These are phyloP conservation scores for Lecanicillium sp. DNA, from an alignment of 2,329 filamentous ascomycete species.

Conservation along the genomic window DNA sequence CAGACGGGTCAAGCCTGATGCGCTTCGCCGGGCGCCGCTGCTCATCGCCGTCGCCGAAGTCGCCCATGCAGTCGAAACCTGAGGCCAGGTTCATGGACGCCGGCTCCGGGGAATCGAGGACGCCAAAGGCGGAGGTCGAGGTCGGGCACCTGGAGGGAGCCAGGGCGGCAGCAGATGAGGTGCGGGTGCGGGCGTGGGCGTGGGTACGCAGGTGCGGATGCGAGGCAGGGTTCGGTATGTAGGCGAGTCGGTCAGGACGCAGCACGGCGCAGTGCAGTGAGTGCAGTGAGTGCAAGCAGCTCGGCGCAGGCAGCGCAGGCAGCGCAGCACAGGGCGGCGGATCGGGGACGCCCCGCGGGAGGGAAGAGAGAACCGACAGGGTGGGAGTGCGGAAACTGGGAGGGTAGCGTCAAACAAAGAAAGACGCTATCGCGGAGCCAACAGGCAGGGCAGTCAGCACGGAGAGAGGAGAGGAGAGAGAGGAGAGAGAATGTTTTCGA, in stretches of 20 bases:
- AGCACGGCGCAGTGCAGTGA: neutral
- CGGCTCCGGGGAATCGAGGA: neutral
- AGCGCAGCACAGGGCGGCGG: too few relatives aligned
- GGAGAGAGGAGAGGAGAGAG: neutral
- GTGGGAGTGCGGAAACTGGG: too few relatives aligned
- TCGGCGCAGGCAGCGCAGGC: neutral
- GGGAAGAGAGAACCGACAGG: too few relatives aligned
- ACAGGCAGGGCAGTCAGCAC: too few relatives aligned
- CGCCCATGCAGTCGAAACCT: constrained; percentile 7
- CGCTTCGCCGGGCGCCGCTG: constrained; percentile 15
- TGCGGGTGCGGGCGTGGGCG: neutral
- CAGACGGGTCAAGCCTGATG: constrained; percentile 16
- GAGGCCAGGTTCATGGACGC: neutral
- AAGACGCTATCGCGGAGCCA: too few relatives aligned
- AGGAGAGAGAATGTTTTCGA: neutral
- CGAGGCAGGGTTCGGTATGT: too few relatives aligned
- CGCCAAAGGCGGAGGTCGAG: too few relatives aligned
- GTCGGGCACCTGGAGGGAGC: neutral
- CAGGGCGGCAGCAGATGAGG: neutral
- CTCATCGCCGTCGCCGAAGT: neutral
- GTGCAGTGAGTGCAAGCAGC: neutral
- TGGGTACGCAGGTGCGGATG: neutral
- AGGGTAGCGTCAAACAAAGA: too few relatives aligned
- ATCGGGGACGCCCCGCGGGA: too few relatives aligned
- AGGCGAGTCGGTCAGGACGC: too few relatives aligned